Base-by-base conservation (phyloP, 2,329 filamentous ascomycete species). In the Dryadomyces quercivorus region DNA sequence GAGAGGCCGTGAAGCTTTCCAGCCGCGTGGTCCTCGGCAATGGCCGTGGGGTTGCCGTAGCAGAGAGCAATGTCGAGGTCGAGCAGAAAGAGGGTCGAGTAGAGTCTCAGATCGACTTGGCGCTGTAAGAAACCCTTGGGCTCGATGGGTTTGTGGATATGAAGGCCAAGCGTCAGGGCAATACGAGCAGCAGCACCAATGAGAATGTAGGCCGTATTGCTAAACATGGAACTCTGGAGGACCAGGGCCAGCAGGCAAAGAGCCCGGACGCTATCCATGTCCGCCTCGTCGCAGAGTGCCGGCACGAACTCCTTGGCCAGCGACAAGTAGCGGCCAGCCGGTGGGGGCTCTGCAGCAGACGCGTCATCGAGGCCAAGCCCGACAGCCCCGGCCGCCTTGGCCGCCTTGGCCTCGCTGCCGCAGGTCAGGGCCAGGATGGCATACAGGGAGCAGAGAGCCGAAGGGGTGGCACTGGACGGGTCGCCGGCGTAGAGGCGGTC, bases 191-290 rank as follows among this genome's bases (percentile, higher is more conserved):
- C 63, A 3, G 62, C 59, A 15, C 63, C 61, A 20, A 64, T 56
- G 38, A 64, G 64, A 16, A 64, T 56, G 47, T 63, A 63, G 8
- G 63, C 61, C 18, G 61, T 63, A 53, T 62, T 62, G 46, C 54
- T 60, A 48, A 55, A 59, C 57, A 63, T 60, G 52, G 58, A 60
- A 51, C 61, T 63, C 54, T 63, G 58, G 43, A 61, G 50, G 5
- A 61, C 58, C 6, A 64, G 59, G 7, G 51, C 57, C 44, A 64
- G 45, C 12, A 64, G 57, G 55, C 61, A 63, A n/a, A 64, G 49
- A 0, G 62, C 61, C n/a, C 63, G 55, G 16, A 64, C 59, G 26
- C 61, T 60, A 50, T 64, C 61, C 1, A 62, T 56, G 22, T 64
- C 62, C 15, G 61, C 62, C 36, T 59, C 59, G 52, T 63, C 62